phyloP scores from a whole-genome alignment of 139 green algal genomes.

The Edaphochlamys debaryana region DNA sequence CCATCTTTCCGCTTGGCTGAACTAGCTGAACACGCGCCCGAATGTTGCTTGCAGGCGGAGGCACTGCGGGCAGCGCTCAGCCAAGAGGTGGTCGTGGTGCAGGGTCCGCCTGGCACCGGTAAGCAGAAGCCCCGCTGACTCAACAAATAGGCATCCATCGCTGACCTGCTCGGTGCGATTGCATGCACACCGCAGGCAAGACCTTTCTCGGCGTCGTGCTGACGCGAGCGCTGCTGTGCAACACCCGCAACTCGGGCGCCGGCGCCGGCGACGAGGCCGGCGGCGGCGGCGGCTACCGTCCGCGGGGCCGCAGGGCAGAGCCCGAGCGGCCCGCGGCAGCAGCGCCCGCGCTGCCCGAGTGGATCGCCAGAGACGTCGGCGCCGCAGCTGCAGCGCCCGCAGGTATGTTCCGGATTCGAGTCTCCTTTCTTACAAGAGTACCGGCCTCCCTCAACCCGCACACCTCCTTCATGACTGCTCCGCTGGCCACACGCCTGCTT shows the following conservation, averaged over 20 bases:
- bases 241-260: conserved; percentile 50
- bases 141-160: no score
- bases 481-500: not conserved
- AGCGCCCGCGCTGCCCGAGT: not conserved
- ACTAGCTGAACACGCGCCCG: no score
- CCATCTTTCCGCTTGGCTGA: no score
- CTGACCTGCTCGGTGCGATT: no score
- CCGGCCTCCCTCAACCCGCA: no score
- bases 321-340: not conserved
- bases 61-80: conserved; percentile 61
- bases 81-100: conserved; percentile 74
- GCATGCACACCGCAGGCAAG: conserved; percentile 69
- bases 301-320: not conserved
- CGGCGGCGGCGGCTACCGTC: not conserved
- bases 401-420: not conserved
- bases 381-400: not conserved
- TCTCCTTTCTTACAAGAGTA: not conserved
- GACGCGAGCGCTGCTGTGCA: conserved; percentile 62
- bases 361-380: not conserved
- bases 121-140: no score
- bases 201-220: conserved; percentile 74
- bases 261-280: not conserved
- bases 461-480: no score
- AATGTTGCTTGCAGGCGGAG: no score
- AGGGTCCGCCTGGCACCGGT: conserved; percentile 80